These are phyloP conservation scores for Lyophyllum shimeji DNA, from an alignment of 768 basidiomycete species.

Conservation along the genomic window DNA sequence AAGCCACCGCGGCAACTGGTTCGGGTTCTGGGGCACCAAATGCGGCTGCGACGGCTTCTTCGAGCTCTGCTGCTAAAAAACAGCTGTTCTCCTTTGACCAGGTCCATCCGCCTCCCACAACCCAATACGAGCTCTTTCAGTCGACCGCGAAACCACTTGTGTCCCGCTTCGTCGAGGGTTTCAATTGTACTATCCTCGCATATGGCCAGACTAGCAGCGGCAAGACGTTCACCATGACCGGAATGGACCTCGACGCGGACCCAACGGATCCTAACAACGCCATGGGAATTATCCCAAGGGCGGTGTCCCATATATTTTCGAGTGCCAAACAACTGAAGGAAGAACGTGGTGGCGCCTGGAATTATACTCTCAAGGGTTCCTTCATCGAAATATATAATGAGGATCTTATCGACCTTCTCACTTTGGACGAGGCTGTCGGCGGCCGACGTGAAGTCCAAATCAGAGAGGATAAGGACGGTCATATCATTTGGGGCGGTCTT, in stretches of 20 bases:
- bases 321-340: slow-evolving; percentile 74
- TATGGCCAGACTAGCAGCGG: slow-evolving; percentile 98
- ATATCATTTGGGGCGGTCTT: slow-evolving; percentile 96
- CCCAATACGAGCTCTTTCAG: slow-evolving; percentile 84
- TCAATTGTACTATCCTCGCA: slow-evolving; percentile 97
- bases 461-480: slow-evolving; percentile 94
- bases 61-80: slow-evolving; percentile 63
- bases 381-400: slow-evolving; percentile 99
- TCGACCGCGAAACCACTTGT: slow-evolving; percentile 84
- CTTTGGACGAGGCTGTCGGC: slow-evolving; percentile 65
- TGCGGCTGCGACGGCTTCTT: slow-evolving; percentile 42
- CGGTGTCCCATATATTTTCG: slow-evolving; percentile 86
- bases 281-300: slow-evolving; percentile 95
- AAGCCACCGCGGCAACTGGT: slow-evolving; percentile 57
- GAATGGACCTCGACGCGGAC: slow-evolving; percentile 86
- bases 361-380: slow-evolving; percentile 78
- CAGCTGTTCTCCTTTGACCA: slow-evolving; percentile 92
- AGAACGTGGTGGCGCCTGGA: slow-evolving; percentile 75
- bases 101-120: slow-evolving; percentile 83
- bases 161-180: slow-evolving; percentile 86
- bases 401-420: slow-evolving; percentile 94
- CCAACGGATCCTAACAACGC: slow-evolving; percentile 77
- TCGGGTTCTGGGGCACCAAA: slow-evolving; percentile 50
- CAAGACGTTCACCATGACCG: slow-evolving; percentile 98
- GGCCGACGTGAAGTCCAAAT: slow-evolving; percentile 87